These are phyloP conservation scores for Cinnamomum micranthum DNA, from an alignment of 164 flowering plant genomes.

Conservation along the genomic window DNA sequence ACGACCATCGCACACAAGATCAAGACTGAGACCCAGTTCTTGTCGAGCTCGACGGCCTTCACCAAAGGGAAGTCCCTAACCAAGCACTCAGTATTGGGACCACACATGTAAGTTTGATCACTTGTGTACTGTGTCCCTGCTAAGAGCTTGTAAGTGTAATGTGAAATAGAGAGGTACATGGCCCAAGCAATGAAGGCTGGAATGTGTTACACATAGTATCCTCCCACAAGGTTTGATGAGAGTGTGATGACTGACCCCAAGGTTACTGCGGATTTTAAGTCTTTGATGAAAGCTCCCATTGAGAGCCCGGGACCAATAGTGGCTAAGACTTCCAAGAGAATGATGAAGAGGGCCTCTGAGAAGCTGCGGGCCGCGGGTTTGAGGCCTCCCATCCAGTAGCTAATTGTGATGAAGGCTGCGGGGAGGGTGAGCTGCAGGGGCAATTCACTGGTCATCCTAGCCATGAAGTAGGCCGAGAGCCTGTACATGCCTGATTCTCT, in stretches of 20 bases:
- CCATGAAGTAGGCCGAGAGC: slow-evolving; percentile 9
- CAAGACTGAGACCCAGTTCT: not conserved
- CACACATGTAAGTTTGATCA: slow-evolving; percentile 19
- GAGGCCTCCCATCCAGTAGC: not conserved
- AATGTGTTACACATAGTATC: slow-evolving; percentile 7
- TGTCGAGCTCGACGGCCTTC: not conserved
- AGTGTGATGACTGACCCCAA: slow-evolving; percentile 10
- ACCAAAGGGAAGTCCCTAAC: slow-evolving; percentile 31
- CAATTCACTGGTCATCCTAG: slow-evolving; percentile 2
- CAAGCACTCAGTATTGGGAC: not conserved
- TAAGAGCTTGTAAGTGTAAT: slow-evolving; percentile 9
- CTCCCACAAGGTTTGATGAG: slow-evolving; percentile 7
- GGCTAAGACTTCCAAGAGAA: not conserved
- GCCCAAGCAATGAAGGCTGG: slow-evolving; percentile 12
- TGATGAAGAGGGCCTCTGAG: not conserved
- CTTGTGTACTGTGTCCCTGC: slow-evolving; percentile 23
- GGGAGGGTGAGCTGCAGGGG: slow-evolving; percentile 2
- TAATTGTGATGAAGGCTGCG: not conserved
- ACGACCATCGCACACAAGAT: slow-evolving; percentile 1
- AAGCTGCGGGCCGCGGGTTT: not conserved
- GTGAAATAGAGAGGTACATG: slow-evolving; percentile 9
- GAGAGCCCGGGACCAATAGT: slow-evolving; percentile 9
- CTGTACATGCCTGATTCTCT: slow-evolving; percentile 3
- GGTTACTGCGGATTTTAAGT: slow-evolving; percentile 4
- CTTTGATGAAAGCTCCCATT: slow-evolving; percentile 11